These are phyloP conservation scores for Ganoderma leucocontextum DNA, from an alignment of 1,284 basidiomycete genomes.

Conservation along the genomic window DNA sequence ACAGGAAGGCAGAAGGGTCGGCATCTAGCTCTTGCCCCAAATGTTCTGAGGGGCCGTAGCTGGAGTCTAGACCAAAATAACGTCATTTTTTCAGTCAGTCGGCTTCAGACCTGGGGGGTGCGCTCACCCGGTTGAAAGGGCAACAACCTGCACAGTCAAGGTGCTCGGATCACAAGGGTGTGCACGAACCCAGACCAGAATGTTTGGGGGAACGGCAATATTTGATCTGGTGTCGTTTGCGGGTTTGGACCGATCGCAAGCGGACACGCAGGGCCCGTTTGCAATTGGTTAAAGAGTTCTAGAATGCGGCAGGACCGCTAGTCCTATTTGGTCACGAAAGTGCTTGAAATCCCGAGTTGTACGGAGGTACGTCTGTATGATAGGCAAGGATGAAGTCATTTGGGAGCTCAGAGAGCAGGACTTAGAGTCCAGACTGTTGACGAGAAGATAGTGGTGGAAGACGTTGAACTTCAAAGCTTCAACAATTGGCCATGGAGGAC, in stretches of 20 bases:
- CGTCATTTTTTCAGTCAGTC: not conserved
- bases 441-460: not conserved
- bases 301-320: not conserved
- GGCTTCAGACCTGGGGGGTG: not conserved
- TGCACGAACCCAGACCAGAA: too few relatives aligned
- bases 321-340: not conserved
- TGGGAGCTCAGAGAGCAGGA: too few relatives aligned
- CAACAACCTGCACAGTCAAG: too few relatives aligned
- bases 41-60: not conserved
- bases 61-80: not conserved
- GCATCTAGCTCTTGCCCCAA: not conserved
- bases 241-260: not conserved
- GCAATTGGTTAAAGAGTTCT: not conserved
- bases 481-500: not conserved
- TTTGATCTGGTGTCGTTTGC: not conserved
- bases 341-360: not conserved
- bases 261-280: not conserved
- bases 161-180: too few relatives aligned
- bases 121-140: not conserved
- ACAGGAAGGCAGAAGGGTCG: not conserved
- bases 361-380: not conserved
- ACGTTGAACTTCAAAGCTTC: too few relatives aligned
- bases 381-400: not conserved
- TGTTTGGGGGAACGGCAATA: too few relatives aligned
- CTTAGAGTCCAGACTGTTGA: not conserved